A percentile compares a stretch with the other conserved stretches of the same genome.
Evolutionary conservation across 2,329 filamentous ascomycete species (phyloP).

Genomic region (Neurospora crassa): DNA sequence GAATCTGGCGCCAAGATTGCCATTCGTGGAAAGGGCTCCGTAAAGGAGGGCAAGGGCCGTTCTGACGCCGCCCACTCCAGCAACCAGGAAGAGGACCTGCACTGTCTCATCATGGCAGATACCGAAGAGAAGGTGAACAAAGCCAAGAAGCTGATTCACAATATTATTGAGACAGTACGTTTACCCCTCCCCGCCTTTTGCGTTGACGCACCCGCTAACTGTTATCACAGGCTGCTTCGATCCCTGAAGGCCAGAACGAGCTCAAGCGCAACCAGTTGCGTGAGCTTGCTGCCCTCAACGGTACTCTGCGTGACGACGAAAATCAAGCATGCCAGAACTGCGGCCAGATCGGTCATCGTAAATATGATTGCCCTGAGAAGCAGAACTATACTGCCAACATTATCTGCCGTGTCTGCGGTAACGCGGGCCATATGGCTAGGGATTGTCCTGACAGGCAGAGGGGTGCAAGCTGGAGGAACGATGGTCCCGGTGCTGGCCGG

Average conservation of each 20-base stretch:
- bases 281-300: slow-evolving; percentile 95
- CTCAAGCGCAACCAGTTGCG: slow-evolving; percentile 97
- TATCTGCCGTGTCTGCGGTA: slow-evolving; percentile 96
- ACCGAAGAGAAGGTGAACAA: slow-evolving; percentile 99
- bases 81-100: slow-evolving; percentile 98
- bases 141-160: slow-evolving; percentile 96
- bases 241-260: slow-evolving; percentile 97
- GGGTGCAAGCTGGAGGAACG: slow-evolving; percentile 86
- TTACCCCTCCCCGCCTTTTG: neutral
- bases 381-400: slow-evolving; percentile 99
- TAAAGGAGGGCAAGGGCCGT: slow-evolving; percentile 98
- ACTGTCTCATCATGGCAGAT: slow-evolving; percentile 99
- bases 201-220: slow-evolving; percentile 16
- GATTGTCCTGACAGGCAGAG: slow-evolving; percentile 93
- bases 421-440: slow-evolving; percentile 95
- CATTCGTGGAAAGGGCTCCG: slow-evolving; percentile 97
- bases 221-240: slow-evolving; percentile 72
- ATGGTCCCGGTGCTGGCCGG: slow-evolving; percentile 42
- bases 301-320: slow-evolving; percentile 96
- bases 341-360: slow-evolving; percentile 96
- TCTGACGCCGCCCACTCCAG: slow-evolving; percentile 98
- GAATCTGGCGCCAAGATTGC: slow-evolving; percentile 98
- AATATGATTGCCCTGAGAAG: slow-evolving; percentile 96
- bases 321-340: slow-evolving; percentile 99
- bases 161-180: slow-evolving; percentile 94